phyloP scores from a whole-genome alignment of 257 asterid genomes.

The Ophiorrhiza pumila region DNA sequence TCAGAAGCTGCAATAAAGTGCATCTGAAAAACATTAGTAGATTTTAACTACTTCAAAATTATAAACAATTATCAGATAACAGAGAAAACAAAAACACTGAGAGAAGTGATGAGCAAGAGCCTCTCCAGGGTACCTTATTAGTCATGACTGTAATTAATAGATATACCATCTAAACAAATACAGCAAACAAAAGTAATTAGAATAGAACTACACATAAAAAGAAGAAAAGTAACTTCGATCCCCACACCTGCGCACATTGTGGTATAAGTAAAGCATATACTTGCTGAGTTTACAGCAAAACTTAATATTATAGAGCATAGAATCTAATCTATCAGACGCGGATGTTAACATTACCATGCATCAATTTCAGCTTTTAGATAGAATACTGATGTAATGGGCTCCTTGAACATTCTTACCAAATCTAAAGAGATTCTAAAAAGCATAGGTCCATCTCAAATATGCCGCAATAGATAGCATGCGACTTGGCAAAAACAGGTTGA shows the following conservation, averaged over 20 bases:
- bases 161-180: not conserved
- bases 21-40: conserved; percentile 25
- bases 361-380: not conserved
- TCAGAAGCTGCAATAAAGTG: conserved; percentile 60
- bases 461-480: not conserved
- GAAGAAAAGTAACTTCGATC: not conserved
- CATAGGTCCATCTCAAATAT: not conserved
- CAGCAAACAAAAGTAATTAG: not conserved
- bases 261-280: not conserved
- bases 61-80: conserved; percentile 4
- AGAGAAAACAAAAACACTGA: not conserved
- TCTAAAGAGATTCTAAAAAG: not conserved
- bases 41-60: conserved; percentile 17
- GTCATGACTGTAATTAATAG: not conserved
- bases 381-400: not conserved
- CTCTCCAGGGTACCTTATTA: not conserved
- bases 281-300: not conserved
- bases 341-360: not conserved
- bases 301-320: not conserved
- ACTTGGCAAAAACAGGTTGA: not conserved
- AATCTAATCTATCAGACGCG: not conserved
- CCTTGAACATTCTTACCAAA: not conserved
- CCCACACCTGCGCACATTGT: not conserved
- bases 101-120: not conserved
- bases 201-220: not conserved